A percentile compares a stretch with the other conserved stretches of the same genome.
Evolutionary conservation across 257 asterid species (phyloP).

Genomic region (Striga asiatica): DNA sequence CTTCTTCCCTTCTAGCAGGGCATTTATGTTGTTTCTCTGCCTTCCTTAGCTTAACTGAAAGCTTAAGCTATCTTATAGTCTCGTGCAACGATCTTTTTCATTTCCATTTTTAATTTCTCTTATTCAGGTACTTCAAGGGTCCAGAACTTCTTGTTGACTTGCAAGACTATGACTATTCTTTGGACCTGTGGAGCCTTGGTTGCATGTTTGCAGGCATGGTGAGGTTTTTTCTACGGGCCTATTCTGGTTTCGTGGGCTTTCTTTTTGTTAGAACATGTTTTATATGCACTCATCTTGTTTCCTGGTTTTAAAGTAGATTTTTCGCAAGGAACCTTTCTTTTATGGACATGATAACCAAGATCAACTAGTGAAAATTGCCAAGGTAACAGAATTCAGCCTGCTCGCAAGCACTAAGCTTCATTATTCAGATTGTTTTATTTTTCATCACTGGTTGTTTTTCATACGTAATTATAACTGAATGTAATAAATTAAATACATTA

Average conservation of each 20-base stretch:
- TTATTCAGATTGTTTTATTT: too few relatives aligned
- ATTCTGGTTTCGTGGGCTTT: too few relatives aligned
- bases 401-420: too few relatives aligned
- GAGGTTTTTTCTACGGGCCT: too few relatives aligned
- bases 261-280: too few relatives aligned
- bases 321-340: constrained; percentile 97
- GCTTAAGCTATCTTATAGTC: too few relatives aligned
- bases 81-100: too few relatives aligned
- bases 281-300: neutral
- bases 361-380: constrained; percentile 94
- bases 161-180: constrained; percentile 70
- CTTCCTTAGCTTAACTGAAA: neutral
- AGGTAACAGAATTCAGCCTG: too few relatives aligned
- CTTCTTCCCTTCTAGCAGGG: neutral
- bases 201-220: constrained; percentile 99
- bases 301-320: constrained; percentile 40
- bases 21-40: neutral
- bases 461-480: too few relatives aligned
- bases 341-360: constrained; percentile 96
- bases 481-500: too few relatives aligned
- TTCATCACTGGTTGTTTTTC: too few relatives aligned
- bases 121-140: constrained; percentile 45
- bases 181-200: constrained; percentile 71
- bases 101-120: neutral
- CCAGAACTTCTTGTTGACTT: constrained; percentile 54